Percentiles rank a stretch among this genome's conserved stretches.
Conservation (phyloP, 768 basidiomycete species). For the Boletus edulis region DNA sequence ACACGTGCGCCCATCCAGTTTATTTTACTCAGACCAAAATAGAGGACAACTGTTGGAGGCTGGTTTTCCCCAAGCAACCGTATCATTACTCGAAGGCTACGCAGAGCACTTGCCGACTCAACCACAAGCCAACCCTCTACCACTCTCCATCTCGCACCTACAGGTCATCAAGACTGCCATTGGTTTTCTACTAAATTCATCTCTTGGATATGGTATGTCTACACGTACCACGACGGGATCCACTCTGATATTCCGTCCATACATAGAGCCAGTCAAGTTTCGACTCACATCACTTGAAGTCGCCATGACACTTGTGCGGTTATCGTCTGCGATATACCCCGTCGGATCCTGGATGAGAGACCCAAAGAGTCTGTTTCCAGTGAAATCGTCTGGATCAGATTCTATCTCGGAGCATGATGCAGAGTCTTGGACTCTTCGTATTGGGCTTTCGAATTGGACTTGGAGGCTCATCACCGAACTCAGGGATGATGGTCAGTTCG, state of each 20-base stretch:
- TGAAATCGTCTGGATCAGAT: slow-evolving; percentile 15
- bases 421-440: slow-evolving; percentile 67
- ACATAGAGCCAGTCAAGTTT: slow-evolving; percentile 65
- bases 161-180: slow-evolving; percentile 74
- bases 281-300: slow-evolving; percentile 69
- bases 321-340: slow-evolving; percentile 72
- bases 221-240: background rate
- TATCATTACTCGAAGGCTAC: slow-evolving; percentile 70
- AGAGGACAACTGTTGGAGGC: slow-evolving; percentile 68
- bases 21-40: slow-evolving; percentile 59
- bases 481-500: slow-evolving; percentile 61
- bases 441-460: slow-evolving; percentile 67
- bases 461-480: slow-evolving; percentile 76
- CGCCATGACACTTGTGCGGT: slow-evolving; percentile 61
- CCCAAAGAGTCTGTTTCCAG: slow-evolving; percentile 20
- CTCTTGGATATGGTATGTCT: slow-evolving; percentile 68
- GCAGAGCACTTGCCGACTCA: slow-evolving; percentile 40
- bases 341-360: slow-evolving; percentile 59
- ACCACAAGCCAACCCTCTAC: slow-evolving; percentile 40
- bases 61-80: slow-evolving; percentile 63
- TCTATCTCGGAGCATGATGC: slow-evolving; percentile 28
- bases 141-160: slow-evolving; percentile 59
- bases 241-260: slow-evolving; percentile 2
- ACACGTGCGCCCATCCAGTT: slow-evolving; percentile 2
- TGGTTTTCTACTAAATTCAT: slow-evolving; percentile 76